These are phyloP conservation scores for Cyclotella distinguenda DNA, from an alignment of 108 stramenopile genomes.

Conservation along the genomic window DNA sequence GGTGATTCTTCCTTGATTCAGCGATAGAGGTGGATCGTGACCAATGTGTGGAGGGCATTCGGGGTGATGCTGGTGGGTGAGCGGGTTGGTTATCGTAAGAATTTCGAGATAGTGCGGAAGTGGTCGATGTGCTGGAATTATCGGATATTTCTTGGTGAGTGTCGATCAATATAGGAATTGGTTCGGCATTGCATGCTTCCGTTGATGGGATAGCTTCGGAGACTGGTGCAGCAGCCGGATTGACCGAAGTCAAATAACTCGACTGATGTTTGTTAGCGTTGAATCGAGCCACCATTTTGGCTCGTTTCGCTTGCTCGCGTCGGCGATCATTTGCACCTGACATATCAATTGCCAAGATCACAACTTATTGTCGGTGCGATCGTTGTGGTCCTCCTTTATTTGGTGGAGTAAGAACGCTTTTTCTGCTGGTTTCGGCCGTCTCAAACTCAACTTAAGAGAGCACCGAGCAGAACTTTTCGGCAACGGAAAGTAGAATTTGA, in stretches of 20 bases:
- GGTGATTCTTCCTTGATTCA: no score
- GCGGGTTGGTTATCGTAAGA: background rate
- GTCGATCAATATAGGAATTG: no score
- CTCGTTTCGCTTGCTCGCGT: conserved; percentile 34
- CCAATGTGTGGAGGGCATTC: background rate
- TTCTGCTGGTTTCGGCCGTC: no score
- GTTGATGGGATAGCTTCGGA: background rate
- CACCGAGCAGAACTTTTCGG: no score
- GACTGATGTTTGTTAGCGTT: conserved; percentile 20
- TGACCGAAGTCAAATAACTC: background rate
- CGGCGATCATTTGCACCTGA: conserved; percentile 6
- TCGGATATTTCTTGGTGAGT: no score
- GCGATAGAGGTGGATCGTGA: background rate
- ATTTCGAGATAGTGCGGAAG: background rate
- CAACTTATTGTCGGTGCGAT: no score
- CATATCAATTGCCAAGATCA: no score
- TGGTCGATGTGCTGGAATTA: no score
- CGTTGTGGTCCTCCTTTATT: no score
- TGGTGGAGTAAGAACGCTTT: no score
- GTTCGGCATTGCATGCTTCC: background rate
- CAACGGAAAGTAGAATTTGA: no score
- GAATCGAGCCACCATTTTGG: conserved; percentile 42
- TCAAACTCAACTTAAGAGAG: no score
- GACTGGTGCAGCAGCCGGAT: background rate
- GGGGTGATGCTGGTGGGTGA: background rate